phyloP scores from a whole-genome alignment of 2,329 filamentous ascomycete genomes.

The Colletotrichum tamarilloi region DNA sequence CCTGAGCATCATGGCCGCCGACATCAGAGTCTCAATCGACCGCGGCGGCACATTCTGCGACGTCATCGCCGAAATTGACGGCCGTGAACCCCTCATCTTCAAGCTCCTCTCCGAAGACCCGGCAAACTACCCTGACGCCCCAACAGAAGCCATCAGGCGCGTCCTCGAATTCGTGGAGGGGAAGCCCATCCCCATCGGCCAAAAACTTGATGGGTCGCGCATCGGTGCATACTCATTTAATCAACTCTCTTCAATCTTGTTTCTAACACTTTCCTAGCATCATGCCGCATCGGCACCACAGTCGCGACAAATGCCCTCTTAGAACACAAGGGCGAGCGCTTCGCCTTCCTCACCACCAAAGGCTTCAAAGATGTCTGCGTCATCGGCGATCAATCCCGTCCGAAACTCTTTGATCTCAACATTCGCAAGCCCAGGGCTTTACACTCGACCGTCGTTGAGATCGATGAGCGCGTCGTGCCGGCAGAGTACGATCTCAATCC shows the following conservation, averaged over 20 bases:
- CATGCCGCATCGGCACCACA: constrained; percentile 81
- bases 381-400: constrained; percentile 79
- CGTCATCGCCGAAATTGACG: constrained; percentile 72
- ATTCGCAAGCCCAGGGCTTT: constrained; percentile 75
- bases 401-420: constrained; percentile 77
- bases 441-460: constrained; percentile 75
- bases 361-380: constrained; percentile 77
- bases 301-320: constrained; percentile 82
- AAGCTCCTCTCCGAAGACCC: constrained; percentile 82
- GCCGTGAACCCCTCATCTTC: constrained; percentile 76
- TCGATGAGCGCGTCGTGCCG: constrained; percentile 78
- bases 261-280: constrained; percentile 58
- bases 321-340: constrained; percentile 77
- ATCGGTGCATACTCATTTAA: constrained; percentile 40
- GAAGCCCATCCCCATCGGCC: constrained; percentile 60
- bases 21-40: constrained; percentile 52
- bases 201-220: constrained; percentile 46
- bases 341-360: constrained; percentile 77
- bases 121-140: constrained; percentile 76
- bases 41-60: constrained; percentile 82
- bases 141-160: constrained; percentile 76
- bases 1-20: constrained; percentile 21
- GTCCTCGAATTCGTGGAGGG: constrained; percentile 71
- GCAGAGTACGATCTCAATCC: constrained; percentile 78
- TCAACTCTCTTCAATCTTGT: neutral